Base-by-base conservation (phyloP, 306 rosid species). In the Dalbergia oliveri region DNA sequence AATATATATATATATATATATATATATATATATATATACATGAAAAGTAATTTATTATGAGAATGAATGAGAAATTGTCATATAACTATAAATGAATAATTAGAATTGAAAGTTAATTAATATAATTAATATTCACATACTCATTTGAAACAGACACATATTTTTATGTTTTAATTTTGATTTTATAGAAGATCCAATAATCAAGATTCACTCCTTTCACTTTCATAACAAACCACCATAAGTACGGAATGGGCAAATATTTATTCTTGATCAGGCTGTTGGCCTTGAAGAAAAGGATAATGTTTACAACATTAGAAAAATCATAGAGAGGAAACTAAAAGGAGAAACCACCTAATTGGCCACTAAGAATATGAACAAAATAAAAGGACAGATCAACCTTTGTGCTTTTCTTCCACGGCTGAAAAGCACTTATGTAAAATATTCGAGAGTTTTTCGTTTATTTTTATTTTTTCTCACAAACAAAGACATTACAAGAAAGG, bases 361-460 rank as follows among this genome's bases (percentile, higher is more conserved):
- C 69, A 67, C 37, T 61, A 68, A 6, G 66, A 41, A 75, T 69
- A 63, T 11, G 8, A 12, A 47, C 45, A 14, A 65, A 1, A 16
- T n/a, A n/a, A 34, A 34, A 11, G 9, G 76, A 58, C 45, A 59
- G 72, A 64, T 70, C 53, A 16, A 18, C 49, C 44, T 16, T 62
- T 13, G 7, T 81, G 65, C 83, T 51, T 81, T 81, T 78, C 81
- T 73, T 73, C 60, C 78, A 51, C 39, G 34, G 33, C 14, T 63
- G 71, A 35, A 49, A 68, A 57, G 62, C 73, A 74, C 74, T 73
- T n/a, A n/a, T 43, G 26, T 18, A 41, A 70, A 71, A 65, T 57
- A 58, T 10, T 71, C 21, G 56, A 3, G 26, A 39, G 8, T 8
- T 37, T 9, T 79, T 57, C 4, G 34, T 10, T 0, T 13, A 61